These are phyloP conservation scores for Lentithecium fluviatile DNA, from an alignment of 495 filamentous ascomycete species.

Conservation along the genomic window DNA sequence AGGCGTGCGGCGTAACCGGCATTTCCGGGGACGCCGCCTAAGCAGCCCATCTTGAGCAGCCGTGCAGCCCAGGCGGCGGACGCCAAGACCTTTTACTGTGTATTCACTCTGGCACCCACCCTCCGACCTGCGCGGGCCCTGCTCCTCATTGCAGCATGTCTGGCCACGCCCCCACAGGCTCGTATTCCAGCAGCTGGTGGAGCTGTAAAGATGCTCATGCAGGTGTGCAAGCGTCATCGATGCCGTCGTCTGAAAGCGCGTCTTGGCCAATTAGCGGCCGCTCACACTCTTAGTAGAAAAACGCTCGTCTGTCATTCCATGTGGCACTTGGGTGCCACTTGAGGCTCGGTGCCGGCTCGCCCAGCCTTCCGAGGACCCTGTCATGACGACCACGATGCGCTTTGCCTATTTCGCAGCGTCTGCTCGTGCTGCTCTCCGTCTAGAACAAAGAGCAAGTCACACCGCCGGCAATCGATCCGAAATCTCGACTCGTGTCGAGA, in stretches of 20 bases:
- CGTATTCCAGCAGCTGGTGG: too few species aligned
- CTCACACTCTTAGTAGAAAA: neutral
- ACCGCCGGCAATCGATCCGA: too few species aligned
- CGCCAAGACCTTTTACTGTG: neutral
- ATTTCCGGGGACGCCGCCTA: too few species aligned
- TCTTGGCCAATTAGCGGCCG: neutral
- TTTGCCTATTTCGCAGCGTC: too few species aligned
- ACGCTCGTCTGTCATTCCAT: neutral
- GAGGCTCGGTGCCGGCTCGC: too few species aligned
- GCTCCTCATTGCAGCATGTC: neutral
- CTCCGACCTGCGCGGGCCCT: neutral
- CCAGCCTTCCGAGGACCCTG: neutral
- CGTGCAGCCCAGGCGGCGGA: neutral
- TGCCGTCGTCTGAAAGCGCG: neutral
- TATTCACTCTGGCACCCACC: neutral
- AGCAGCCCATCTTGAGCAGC: neutral
- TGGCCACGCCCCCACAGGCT: too few species aligned
- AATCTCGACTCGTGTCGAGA: too few species aligned
- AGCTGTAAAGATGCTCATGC: neutral
- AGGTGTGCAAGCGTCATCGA: constrained; percentile 3
- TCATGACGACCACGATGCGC: neutral
- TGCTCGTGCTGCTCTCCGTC: too few species aligned
- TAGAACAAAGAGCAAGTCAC: too few species aligned
- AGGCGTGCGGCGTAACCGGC: too few species aligned
- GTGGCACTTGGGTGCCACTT: neutral